phyloP scores from a whole-genome alignment of 108 stramenopile species.

The Fragilariopsis cylindrus region DNA sequence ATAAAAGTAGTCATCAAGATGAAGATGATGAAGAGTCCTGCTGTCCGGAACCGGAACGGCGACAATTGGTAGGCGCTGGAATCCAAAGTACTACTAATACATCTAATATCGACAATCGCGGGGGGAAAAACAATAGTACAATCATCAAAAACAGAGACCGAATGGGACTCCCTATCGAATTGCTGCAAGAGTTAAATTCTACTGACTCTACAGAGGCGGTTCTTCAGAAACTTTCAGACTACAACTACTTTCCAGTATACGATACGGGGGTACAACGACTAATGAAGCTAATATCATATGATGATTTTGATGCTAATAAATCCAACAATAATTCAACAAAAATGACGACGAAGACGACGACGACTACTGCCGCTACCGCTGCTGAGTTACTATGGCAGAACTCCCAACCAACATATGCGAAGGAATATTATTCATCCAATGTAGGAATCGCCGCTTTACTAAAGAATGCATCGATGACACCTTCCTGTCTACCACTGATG shows the following conservation, averaged over 20 bases:
- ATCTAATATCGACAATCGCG: neutral
- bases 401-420: conserved; percentile 24
- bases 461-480: conserved; percentile 6
- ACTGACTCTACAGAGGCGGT: neutral
- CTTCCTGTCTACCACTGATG: neutral
- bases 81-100: neutral
- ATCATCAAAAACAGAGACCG: neutral
- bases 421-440: conserved; percentile 29
- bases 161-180: neutral
- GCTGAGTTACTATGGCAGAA: conserved; percentile 15
- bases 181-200: conserved; percentile 8
- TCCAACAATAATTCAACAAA: neutral
- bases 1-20: neutral
- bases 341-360: too few species aligned
- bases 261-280: conserved; percentile 40
- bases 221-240: neutral
- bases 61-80: conserved; percentile 11
- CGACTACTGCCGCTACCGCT: neutral
- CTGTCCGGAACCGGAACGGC: neutral
- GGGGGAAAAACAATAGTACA: neutral
- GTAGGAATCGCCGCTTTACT: conserved; percentile 27
- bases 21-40: neutral
- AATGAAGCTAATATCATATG: conserved; percentile 3
- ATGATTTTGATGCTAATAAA: neutral
- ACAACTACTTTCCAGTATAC: conserved; percentile 20